Base-by-base conservation (phyloP, 768 basidiomycete species). In the Xerocomellus amylosporus region DNA sequence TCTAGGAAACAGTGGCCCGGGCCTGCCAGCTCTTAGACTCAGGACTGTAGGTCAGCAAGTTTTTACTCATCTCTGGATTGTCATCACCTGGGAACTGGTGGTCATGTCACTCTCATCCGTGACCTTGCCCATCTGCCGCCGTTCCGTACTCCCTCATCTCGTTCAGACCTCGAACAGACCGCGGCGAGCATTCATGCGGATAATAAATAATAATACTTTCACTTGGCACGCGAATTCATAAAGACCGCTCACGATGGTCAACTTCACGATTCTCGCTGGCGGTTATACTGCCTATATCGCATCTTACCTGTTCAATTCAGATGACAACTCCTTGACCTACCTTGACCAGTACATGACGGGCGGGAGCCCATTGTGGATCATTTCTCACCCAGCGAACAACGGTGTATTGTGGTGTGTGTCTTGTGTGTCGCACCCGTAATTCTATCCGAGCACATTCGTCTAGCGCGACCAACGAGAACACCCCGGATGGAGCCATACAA, bases 261-360 rank as follows among this genome's bases (percentile, higher is more conserved):
- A 81, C 51, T 82, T 85, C 62, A 85, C 76, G 5, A 85, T 89
- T 58, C 75, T 88, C 36, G 86, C 86, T 34, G 86, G 86, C 36
- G 86, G 86, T 15, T 87, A 81, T 63, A 68, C 72, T 22, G 68
- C 80, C 54, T 84, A 83, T 60, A 75, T 88, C 51, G 82, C 82
- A 2, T 79, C 82, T 0, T 87, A 87, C 66, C 62, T 81, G 36
- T 88, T 88, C 71, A 78, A 82, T 62, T 70, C 80, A 10, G 73
- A 79, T 20, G 71, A 74, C n/a, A 74, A 73, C 15, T 69, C 77
- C 7, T 67, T 88, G 47, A 74, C 78, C 2, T 71, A 84, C 20
- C 52, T 78, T 38, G 69, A 72, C 60, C 77, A 79, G 64, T 74
- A 71, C 19, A 51, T 63, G 20, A 71, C 75, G 1, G 71, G 82